A percentile compares a stretch with the other conserved stretches of the same genome.
Evolutionary conservation across 2,329 filamentous ascomycete species (phyloP).

Genomic region (Aspergillus bombycis): DNA sequence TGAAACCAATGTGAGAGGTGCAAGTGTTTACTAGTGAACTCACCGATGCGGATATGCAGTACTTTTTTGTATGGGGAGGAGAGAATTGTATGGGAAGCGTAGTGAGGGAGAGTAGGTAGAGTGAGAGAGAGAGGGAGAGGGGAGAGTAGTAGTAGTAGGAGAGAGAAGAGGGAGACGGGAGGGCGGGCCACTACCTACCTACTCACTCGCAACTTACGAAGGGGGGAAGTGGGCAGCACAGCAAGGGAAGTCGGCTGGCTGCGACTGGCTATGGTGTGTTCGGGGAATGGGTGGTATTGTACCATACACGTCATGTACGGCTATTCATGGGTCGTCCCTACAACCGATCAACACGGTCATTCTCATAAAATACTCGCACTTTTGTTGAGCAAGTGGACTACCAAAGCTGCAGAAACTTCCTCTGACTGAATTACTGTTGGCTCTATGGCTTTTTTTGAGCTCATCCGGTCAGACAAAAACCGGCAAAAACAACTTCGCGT

Average conservation of each 20-base stretch:
- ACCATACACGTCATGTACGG: constrained; percentile 25
- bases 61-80: constrained; percentile 44
- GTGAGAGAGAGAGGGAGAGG: constrained; percentile 34
- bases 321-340: constrained; percentile 13
- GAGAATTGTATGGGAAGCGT: constrained; percentile 40
- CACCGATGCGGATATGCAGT: constrained; percentile 42
- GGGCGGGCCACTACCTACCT: constrained; percentile 28
- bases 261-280: constrained; percentile 31
- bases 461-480: constrained; percentile 3
- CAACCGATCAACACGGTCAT: constrained; percentile 7
- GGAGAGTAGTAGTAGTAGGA: constrained; percentile 40
- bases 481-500: neutral
- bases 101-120: constrained; percentile 36
- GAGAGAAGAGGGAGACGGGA: constrained; percentile 24
- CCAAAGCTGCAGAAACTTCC: constrained; percentile 8
- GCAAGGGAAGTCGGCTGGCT: constrained; percentile 32
- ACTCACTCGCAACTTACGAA: constrained; percentile 17
- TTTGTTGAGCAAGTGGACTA: constrained; percentile 8
- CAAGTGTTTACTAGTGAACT: constrained; percentile 38
- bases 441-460: neutral
- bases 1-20: constrained; percentile 25
- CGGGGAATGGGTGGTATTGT: constrained; percentile 24
- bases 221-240: constrained; percentile 30
- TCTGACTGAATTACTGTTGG: neutral
- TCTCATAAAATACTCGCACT: constrained; percentile 4